phyloP scores from a whole-genome alignment of 2,329 filamentous ascomycete species.

The Drechslerella dactyloides region DNA sequence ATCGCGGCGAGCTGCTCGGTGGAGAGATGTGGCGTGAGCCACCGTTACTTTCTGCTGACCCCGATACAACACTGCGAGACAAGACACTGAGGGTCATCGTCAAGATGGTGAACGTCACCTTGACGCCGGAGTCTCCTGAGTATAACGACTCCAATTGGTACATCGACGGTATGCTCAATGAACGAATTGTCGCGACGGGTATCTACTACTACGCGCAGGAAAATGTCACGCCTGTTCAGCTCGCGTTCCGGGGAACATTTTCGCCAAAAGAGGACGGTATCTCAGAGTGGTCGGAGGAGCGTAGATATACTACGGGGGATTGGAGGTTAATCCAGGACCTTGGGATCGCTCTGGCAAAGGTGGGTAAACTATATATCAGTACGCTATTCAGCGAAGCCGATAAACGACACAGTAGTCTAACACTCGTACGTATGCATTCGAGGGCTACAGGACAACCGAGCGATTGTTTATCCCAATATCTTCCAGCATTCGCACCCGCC shows the following conservation, averaged over 20 bases:
- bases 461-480: constrained; percentile 66
- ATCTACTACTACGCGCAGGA: constrained; percentile 29
- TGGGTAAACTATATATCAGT: no score
- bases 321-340: no score
- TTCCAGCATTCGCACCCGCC: constrained; percentile 64
- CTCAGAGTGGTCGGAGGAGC: no score
- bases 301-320: no score
- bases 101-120: constrained; percentile 67
- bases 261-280: neutral
- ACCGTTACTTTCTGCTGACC: no score
- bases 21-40: no score
- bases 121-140: constrained; percentile 64
- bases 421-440: no score
- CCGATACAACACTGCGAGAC: constrained; percentile 46
- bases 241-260: constrained; percentile 6
- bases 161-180: constrained; percentile 61
- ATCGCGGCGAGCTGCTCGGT: no score
- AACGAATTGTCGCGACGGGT: constrained; percentile 22
- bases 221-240: constrained; percentile 2
- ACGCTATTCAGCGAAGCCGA: no score
- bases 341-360: no score
- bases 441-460: constrained; percentile 59
- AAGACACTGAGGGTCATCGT: constrained; percentile 68
- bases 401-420: no score
- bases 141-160: constrained; percentile 66